Evolutionary conservation across 177 flowering plant species (phyloP), one percentile per base, ranked within the genome.

Genomic region (Vitis hybrid): DNA sequence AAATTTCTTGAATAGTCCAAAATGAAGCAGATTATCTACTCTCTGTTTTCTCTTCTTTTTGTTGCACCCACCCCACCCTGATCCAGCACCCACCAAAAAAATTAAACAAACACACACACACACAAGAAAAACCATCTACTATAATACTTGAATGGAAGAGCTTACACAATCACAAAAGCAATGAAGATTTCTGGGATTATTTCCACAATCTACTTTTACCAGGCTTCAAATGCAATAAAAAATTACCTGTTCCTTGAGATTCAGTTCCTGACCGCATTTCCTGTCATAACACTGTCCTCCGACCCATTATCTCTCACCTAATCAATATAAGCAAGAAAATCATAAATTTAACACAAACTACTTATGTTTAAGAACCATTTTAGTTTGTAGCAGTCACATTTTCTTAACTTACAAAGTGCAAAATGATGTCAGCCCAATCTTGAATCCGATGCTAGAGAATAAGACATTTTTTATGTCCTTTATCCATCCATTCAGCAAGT

Each of bases 401-500:
- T 39, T 39, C 9, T 8, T 6, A 21, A 89, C 97, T 86, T 68
- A 95, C 99, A 85, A 91, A 93, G 48, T 60, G 68, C 60, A 95
- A 65, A 72, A 95, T 84, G 64, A 81, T 75, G 64, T 95, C 97
- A 12, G 98, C 98, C 99, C 97, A 95, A 51, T 95, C 99, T 80
- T 87, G 97, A 65, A 93, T 93, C n/a, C 91, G 86, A 65, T 84
- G 97, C 98, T 98, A 95, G 21, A 96, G 91, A 18, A 93, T 83
- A 51, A 93, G 89, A 75, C 97, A 96, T 77, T 85, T 93, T 70
- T 84, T 88, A 66, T 86, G 98, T 65, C 92, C 90, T 85, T 93
- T 92, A 75, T 96, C 98, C 79, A 92, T 77, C 99, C 99, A 93
- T 80, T 92, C 99, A 11, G 97, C 98, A 32, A 97, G 91, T 26